Percentiles rank a stretch among this genome's conserved stretches.
Evolutionary conservation across 208 protist genomes (phyloP).

Genomic region (Trypanosoma rangeli): DNA sequence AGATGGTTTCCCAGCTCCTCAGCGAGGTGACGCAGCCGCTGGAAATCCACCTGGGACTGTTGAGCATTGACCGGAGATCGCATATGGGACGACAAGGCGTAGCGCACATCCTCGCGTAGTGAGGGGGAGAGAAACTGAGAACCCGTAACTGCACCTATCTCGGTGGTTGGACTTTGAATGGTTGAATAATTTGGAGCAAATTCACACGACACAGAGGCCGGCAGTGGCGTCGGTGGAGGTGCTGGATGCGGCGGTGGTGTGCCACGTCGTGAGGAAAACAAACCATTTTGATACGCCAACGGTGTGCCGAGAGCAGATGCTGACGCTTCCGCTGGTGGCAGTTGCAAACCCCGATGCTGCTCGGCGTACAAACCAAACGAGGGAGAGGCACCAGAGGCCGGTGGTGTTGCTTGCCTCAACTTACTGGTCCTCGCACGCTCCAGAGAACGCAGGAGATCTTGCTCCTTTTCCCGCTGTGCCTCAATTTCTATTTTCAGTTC

Average conservation of each 20-base stretch:
- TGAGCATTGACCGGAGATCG: not conserved
- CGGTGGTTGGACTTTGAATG: conserved; percentile 9
- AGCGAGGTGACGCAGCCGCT: conserved; percentile 31
- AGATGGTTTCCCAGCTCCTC: conserved; percentile 37
- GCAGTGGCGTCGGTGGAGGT: not conserved
- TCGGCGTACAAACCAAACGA: not conserved
- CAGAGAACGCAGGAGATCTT: conserved; percentile 11
- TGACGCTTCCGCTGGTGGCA: not conserved
- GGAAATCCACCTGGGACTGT: conserved; percentile 1
- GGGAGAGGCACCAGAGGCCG: not conserved
- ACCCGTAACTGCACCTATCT: not conserved
- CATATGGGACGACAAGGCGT: not conserved
- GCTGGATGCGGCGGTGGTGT: not conserved
- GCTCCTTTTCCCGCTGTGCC: conserved; percentile 23
- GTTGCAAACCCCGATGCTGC: not conserved
- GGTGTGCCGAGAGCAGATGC: not conserved
- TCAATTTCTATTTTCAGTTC: conserved; percentile 16
- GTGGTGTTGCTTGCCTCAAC: not conserved
- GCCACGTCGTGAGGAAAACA: not conserved
- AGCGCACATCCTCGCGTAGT: conserved; percentile 16
- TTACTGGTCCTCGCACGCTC: not conserved
- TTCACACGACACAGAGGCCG: not conserved
- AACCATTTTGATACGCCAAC: not conserved
- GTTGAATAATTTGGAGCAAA: conserved; percentile 12
- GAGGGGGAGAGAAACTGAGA: conserved; percentile 16